These are phyloP conservation scores for Mycocentrospora acerina DNA, from an alignment of 2,329 filamentous ascomycete species.

Conservation along the genomic window DNA sequence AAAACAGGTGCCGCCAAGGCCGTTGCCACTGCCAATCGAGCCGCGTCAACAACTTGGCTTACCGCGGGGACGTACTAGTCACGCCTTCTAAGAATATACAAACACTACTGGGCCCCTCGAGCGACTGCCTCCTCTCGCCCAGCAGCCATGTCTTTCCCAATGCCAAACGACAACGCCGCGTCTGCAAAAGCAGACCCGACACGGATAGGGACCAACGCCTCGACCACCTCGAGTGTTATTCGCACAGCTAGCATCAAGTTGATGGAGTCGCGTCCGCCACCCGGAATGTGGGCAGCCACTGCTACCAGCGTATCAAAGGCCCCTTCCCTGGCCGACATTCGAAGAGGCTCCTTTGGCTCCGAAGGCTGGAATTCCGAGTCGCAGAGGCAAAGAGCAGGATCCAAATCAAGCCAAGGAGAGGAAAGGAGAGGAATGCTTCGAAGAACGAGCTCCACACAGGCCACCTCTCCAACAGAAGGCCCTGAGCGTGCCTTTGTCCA, in stretches of 20 bases:
- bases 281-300: conserved; percentile 50
- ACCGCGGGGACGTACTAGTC: neutral
- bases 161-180: conserved; percentile 14
- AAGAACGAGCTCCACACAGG: conserved; percentile 15
- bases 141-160: conserved; percentile 26
- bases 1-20: too few species aligned
- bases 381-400: conserved; percentile 27
- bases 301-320: conserved; percentile 44
- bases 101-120: too few species aligned
- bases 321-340: conserved; percentile 47
- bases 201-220: conserved; percentile 36
- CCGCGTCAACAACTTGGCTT: neutral
- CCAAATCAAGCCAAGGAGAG: conserved; percentile 26
- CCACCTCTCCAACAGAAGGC: conserved; percentile 9
- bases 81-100: too few species aligned
- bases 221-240: conserved; percentile 32
- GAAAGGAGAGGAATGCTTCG: too few species aligned
- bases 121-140: too few species aligned
- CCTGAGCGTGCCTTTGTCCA: conserved; percentile 14
- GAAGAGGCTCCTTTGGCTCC: conserved; percentile 38
- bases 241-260: conserved; percentile 40
- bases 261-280: conserved; percentile 42
- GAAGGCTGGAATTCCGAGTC: conserved; percentile 37
- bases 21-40: neutral
- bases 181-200: conserved; percentile 20